Base-by-base conservation (phyloP, 2,329 filamentous ascomycete species). In the Peltaster fructicola region DNA sequence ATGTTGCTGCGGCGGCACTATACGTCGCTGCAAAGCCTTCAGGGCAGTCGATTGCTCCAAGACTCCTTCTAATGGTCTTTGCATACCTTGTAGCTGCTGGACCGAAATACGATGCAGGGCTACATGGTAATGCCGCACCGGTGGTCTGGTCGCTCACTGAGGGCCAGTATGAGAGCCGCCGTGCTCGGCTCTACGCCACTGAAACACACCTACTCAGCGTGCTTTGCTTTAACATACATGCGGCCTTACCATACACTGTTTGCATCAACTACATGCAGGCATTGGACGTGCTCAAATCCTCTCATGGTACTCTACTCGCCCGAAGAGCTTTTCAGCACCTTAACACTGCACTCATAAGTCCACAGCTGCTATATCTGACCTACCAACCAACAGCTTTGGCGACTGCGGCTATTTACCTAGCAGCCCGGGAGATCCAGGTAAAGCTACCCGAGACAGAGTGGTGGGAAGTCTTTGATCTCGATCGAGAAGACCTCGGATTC, bases 381-480 rank as follows among this genome's bases (percentile, higher is more conserved):
- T 84, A 93, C 45, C 88, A 95, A 47, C 85, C 88, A 1, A 67
- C 76, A 33, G 68, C 73, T 13, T 59, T 98, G 7, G 85, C 88
- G 4, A 80, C 81, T 3, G 79, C 84, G 2, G 80, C 84, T 1
- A 76, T 93, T 15, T 98, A 95, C 47, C 68, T 81, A n/a, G 79
- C 85, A 0, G 77, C 81, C 1, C 65, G 73, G 21, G 82, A 95
- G 37, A 49, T 68, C 1, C 72, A 65, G 0, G 68, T 77, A 8
- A 82, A 79, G 48, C 63, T 93, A 53, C 81, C 85, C 0, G 76
- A 77, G 34, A 68, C 67, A 23, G 73, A 80, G 34, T 98, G 88
- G 88, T 98, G 88, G 88, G 84, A 93, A 51, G 80, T 95, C 0
- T 95, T 95, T 48, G 88, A 98, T 50, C 79, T 88, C 6, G 84